Percentiles rank a stretch among this genome's conserved stretches.
These are phyloP conservation scores for Monosporozyma solicola DNA, from an alignment of 805 yeast species.

Conservation along the genomic window DNA sequence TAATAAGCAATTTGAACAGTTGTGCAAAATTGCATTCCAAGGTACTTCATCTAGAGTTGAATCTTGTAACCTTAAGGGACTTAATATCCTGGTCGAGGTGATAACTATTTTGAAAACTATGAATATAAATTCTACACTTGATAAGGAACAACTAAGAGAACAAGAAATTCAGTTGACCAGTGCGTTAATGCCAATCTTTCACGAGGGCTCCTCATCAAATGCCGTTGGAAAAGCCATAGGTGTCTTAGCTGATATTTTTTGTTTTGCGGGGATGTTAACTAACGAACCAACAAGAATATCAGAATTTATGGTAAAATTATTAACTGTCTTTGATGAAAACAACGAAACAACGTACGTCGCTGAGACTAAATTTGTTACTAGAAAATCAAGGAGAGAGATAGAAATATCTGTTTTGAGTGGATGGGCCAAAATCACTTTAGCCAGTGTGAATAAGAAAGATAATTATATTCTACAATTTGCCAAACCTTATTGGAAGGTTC, in stretches of 20 bases:
- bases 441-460: conserved; percentile 20
- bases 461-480: conserved; percentile 42
- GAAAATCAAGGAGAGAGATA: conserved; percentile 41
- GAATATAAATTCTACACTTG: conserved; percentile 61
- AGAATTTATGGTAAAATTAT: conserved; percentile 52
- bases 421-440: conserved; percentile 56
- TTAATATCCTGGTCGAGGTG: conserved; percentile 54
- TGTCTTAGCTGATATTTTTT: conserved; percentile 67
- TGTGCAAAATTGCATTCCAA: conserved; percentile 69
- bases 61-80: conserved; percentile 53
- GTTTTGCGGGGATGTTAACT: conserved; percentile 46
- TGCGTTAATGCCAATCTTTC: conserved; percentile 82
- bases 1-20: conserved; percentile 3
- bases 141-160: conserved; percentile 69
- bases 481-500: conserved; percentile 45
- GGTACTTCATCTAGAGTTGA: conserved; percentile 69
- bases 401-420: conserved; percentile 56
- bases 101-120: conserved; percentile 48
- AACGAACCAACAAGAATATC: conserved; percentile 47
- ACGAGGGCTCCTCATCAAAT: conserved; percentile 58
- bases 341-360: conserved; percentile 32
- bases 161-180: conserved; percentile 92
- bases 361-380: conserved; percentile 41
- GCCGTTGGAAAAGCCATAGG: conserved; percentile 70
- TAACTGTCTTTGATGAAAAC: conserved; percentile 45